Base-by-base conservation (phyloP, 768 basidiomycete species). In the Amylocystis lapponica region DNA sequence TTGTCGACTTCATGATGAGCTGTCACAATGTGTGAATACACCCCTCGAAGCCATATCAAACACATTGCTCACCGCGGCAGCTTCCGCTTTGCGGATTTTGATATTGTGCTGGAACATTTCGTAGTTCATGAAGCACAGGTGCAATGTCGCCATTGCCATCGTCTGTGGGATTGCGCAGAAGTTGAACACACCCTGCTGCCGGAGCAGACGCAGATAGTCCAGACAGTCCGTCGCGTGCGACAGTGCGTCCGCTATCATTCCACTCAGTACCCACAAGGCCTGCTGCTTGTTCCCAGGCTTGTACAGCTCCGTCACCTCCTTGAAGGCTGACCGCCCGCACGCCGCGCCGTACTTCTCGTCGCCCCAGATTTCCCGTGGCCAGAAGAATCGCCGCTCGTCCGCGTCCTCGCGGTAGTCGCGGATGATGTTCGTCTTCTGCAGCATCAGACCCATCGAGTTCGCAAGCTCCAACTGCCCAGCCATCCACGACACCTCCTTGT, bases 371-470 rank as follows among this genome's bases (percentile, higher is more conserved):
- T 92, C 92, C 36, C 73, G 75, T 0, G 95, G 95, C 94, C 96
- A 99, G 73, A 97, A 98, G 58, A 76, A 86, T 32, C 95, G 78
- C 7, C 72, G 69, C 20, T 94, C 75, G 32, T 94, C 84, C 12
- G 80, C 74, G 61, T 99, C 95, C 63, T 99, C 95, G 34, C 86
- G 79, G 68, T 79, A 89, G 64, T 99, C 95, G 46, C 95, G 88
- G 42, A 92, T 89, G 63, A 99, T 96, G 63, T 99, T 99, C 21
- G 93, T 96, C 67, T 99, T 99, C 64, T 99, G 95, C 10, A 99
- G 78, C 34, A 97, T 69, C 23, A 92, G 74, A n/a, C 95, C 95
- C 84, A 96, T 90, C 9, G 86, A 86, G 67, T 96, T 95, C 56
- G 86, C 81, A 3, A 98, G 75, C 51, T 87, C 87, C 47, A 96